phyloP scores from a whole-genome alignment of 768 basidiomycete species.

The Boletus rubropictus region DNA sequence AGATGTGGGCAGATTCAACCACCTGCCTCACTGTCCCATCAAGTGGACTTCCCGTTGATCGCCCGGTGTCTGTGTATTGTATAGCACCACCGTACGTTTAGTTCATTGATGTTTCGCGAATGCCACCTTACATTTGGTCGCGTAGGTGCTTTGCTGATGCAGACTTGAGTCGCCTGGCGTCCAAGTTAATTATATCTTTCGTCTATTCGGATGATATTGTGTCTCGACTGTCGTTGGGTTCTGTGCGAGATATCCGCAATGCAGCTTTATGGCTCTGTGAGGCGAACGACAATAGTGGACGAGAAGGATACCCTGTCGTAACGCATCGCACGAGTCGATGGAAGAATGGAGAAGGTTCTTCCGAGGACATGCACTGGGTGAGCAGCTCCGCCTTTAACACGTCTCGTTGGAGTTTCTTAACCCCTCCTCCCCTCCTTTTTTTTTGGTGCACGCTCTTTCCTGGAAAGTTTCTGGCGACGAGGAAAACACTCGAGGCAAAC shows the following conservation, averaged over 20 bases:
- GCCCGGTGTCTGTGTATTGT: constrained; percentile 68
- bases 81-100: constrained; percentile 70
- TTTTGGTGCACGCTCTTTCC: not conserved
- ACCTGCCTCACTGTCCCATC: constrained; percentile 65
- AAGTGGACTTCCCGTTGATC: constrained; percentile 62
- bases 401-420: not conserved
- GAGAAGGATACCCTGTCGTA: constrained; percentile 37
- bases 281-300: constrained; percentile 43
- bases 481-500: constrained; percentile 81
- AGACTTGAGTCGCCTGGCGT: constrained; percentile 52
- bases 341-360: constrained; percentile 54
- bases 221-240: constrained; percentile 69
- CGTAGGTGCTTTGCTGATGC: constrained; percentile 58
- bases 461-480: constrained; percentile 64
- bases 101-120: not conserved
- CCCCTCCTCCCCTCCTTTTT: not conserved
- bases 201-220: constrained; percentile 82
- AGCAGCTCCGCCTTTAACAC: constrained; percentile 18
- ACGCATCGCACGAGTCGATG: constrained; percentile 48
- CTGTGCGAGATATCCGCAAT: constrained; percentile 68
- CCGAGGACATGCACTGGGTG: constrained; percentile 51
- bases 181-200: constrained; percentile 66
- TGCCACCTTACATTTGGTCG: not conserved
- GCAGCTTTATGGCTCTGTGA: constrained; percentile 79
- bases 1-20: constrained; percentile 85